phyloP scores from a whole-genome alignment of 306 rosid species.

The Cucumis cinereus region DNA sequence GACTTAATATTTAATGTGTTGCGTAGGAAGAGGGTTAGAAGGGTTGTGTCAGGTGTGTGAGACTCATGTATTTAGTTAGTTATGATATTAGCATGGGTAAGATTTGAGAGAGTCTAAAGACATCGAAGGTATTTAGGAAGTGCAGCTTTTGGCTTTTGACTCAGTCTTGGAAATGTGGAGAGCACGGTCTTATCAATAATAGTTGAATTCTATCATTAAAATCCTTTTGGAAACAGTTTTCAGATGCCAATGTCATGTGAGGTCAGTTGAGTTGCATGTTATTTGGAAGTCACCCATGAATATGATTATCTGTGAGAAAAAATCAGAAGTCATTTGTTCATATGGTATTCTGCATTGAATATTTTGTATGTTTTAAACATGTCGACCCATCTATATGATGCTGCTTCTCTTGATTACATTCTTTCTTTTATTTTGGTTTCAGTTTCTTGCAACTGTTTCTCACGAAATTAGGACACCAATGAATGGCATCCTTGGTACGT shows the following conservation, averaged over 20 bases:
- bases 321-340: neutral
- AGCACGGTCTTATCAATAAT: neutral
- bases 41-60: neutral
- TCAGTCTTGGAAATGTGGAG: neutral
- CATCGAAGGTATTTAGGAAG: neutral
- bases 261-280: neutral
- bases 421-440: constrained; percentile 15
- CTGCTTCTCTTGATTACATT: constrained; percentile 9
- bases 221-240: neutral
- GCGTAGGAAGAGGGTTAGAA: neutral
- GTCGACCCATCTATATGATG: constrained; percentile 11
- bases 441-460: constrained; percentile 96
- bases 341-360: neutral
- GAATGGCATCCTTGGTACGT: constrained; percentile 91
- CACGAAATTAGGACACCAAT: constrained; percentile 99
- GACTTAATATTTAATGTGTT: neutral
- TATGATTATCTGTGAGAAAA: neutral
- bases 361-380: neutral
- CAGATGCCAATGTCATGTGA: neutral
- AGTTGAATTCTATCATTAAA: neutral
- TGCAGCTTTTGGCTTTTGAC: neutral
- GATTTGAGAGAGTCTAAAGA: neutral
- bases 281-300: neutral
- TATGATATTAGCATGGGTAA: neutral
- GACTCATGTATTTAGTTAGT: neutral